These are phyloP conservation scores for Tirmania nivea DNA, from an alignment of 495 filamentous ascomycete genomes.

Conservation along the genomic window DNA sequence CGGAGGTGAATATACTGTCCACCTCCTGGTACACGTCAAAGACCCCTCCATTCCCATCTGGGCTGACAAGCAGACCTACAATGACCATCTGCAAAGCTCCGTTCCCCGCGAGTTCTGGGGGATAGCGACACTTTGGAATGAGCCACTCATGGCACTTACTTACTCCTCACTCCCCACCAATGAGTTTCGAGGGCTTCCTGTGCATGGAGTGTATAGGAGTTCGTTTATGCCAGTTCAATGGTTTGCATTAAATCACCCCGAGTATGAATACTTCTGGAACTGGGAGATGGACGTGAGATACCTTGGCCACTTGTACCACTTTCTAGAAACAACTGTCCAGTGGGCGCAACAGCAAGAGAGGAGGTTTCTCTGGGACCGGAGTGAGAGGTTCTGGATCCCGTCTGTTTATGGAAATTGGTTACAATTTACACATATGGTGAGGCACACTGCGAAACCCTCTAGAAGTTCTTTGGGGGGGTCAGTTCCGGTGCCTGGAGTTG, in stretches of 20 bases:
- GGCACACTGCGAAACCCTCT: constrained; percentile 35
- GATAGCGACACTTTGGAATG: constrained; percentile 77
- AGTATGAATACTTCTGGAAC: constrained; percentile 94
- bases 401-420: constrained; percentile 75
- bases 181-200: constrained; percentile 32
- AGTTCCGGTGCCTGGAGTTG: constrained; percentile 36
- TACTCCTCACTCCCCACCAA: constrained; percentile 42
- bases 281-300: constrained; percentile 98
- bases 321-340: constrained; percentile 47
- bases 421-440: constrained; percentile 80
- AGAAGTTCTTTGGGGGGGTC: constrained; percentile 65
- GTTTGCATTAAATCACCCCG: constrained; percentile 71
- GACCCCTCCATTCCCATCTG: constrained; percentile 35
- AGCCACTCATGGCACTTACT: constrained; percentile 69
- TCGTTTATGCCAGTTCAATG: constrained; percentile 86
- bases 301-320: constrained; percentile 86
- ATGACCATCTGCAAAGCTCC: constrained; percentile 38
- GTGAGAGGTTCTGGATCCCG: constrained; percentile 76
- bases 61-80: constrained; percentile 30
- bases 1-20: constrained; percentile 58
- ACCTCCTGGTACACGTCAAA: constrained; percentile 52
- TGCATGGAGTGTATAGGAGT: constrained; percentile 79
- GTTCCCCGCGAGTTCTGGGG: constrained; percentile 74
- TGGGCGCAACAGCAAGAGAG: constrained; percentile 74
- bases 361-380: constrained; percentile 86